Evolutionary conservation across 768 basidiomycete species (phyloP).

Genomic region (Suillus plorans): DNA sequence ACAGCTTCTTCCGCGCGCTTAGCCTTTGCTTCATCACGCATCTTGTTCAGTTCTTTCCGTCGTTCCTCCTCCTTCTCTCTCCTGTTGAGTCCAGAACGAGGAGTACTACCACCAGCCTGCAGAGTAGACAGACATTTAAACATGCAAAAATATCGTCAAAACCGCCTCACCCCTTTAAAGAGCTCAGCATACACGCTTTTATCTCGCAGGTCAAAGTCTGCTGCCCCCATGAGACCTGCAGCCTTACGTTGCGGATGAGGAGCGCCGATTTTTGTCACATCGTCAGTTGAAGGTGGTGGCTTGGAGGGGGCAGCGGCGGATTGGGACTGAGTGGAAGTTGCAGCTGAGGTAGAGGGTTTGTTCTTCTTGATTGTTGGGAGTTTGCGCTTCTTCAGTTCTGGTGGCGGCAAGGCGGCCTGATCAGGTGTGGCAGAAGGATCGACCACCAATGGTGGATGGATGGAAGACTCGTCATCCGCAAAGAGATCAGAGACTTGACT

Average conservation of each 20-base stretch:
- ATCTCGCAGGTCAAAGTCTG: conserved; percentile 66
- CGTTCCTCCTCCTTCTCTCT: conserved; percentile 60
- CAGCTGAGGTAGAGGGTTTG: conserved; percentile 37
- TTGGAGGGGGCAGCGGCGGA: conserved; percentile 27
- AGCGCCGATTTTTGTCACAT: conserved; percentile 25
- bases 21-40: conserved; percentile 67
- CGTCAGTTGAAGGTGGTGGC: conserved; percentile 18
- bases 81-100: conserved; percentile 45
- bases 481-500: conserved; percentile 27
- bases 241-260: conserved; percentile 36
- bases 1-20: conserved; percentile 59
- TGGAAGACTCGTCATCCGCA: conserved; percentile 31
- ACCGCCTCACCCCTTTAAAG: conserved; percentile 51
- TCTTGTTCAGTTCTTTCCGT: conserved; percentile 61
- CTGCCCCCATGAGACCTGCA: conserved; percentile 43
- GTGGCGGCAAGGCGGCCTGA: conserved; percentile 21
- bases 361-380: conserved; percentile 70
- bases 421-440: conserved; percentile 24
- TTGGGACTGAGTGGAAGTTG: conserved; percentile 21
- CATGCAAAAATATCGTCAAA: neutral
- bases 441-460: neutral
- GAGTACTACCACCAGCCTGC: conserved; percentile 44
- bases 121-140: conserved; percentile 2
- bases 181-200: conserved; percentile 61
- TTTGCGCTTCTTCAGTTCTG: conserved; percentile 54